A percentile compares a stretch with the other conserved stretches of the same genome.
These are phyloP conservation scores for Stephanocyclus meneghinianus DNA, from an alignment of 352 stramenopile species.

Conservation along the genomic window DNA sequence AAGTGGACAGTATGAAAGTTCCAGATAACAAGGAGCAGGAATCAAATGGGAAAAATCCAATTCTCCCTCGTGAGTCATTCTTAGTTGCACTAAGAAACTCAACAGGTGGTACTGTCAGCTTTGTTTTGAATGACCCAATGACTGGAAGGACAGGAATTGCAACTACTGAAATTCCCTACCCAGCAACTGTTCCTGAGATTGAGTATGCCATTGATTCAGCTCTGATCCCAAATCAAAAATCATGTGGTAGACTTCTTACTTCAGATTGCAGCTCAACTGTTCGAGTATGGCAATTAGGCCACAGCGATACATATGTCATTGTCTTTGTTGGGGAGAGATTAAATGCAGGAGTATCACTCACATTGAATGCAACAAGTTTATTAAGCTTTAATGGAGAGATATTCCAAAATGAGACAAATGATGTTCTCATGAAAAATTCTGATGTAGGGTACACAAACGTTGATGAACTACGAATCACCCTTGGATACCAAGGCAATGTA, in stretches of 20 bases:
- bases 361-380: slow-evolving; percentile 18
- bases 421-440: slow-evolving; percentile 37
- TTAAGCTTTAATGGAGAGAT: slow-evolving; percentile 38
- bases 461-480: slow-evolving; percentile 31
- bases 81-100: slow-evolving; percentile 42
- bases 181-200: slow-evolving; percentile 30
- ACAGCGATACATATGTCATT: slow-evolving; percentile 40
- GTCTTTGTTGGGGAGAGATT: slow-evolving; percentile 52
- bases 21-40: slow-evolving; percentile 2
- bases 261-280: slow-evolving; percentile 32
- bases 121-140: slow-evolving; percentile 39
- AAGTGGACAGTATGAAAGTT: slow-evolving; percentile 46
- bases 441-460: slow-evolving; percentile 54
- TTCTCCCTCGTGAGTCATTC: slow-evolving; percentile 39
- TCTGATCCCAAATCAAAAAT: slow-evolving; percentile 19
- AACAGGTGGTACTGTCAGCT: slow-evolving; percentile 35
- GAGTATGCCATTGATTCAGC: slow-evolving; percentile 16
- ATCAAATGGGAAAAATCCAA: slow-evolving; percentile 11
- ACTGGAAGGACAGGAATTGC: slow-evolving; percentile 1
- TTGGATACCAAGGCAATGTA: slow-evolving; percentile 32
- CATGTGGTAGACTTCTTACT: slow-evolving; percentile 15
- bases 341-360: slow-evolving; percentile 35
- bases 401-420: slow-evolving; percentile 45
- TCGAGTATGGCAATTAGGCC: slow-evolving; percentile 39
- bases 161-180: slow-evolving; percentile 21